These are phyloP conservation scores for Ceratocystis destructans DNA, from an alignment of 2,329 filamentous ascomycete species.

Conservation along the genomic window DNA sequence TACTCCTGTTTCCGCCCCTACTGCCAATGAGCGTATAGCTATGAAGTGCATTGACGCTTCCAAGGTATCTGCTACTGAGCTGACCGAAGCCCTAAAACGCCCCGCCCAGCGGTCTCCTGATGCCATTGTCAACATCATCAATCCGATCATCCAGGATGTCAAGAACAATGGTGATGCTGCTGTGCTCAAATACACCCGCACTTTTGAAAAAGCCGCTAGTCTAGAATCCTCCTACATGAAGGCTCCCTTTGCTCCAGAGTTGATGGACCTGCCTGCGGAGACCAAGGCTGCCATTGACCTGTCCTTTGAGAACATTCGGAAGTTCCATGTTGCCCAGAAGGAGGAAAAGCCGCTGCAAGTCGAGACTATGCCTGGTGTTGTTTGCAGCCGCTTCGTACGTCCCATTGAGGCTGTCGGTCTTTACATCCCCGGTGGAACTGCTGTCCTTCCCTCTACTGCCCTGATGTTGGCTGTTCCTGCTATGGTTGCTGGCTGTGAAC, in stretches of 20 bases:
- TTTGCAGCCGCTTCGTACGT: conserved; percentile 83
- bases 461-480: conserved; percentile 97
- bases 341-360: conserved; percentile 70
- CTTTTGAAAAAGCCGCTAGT: conserved; percentile 91
- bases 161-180: conserved; percentile 73
- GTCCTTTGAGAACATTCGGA: conserved; percentile 86
- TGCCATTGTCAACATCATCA: conserved; percentile 77
- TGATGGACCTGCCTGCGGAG: conserved; percentile 76
- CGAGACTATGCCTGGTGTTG: conserved; percentile 94
- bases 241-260: conserved; percentile 69
- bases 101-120: conserved; percentile 94
- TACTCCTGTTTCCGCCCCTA: conserved; percentile 26
- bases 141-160: conserved; percentile 82
- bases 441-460: conserved; percentile 90
- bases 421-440: conserved; percentile 91
- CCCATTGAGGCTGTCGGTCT: conserved; percentile 93
- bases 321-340: conserved; percentile 85
- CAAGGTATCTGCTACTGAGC: conserved; percentile 47
- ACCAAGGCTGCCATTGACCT: conserved; percentile 86
- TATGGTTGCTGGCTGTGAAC: conserved; percentile 92
- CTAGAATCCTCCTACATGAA: conserved; percentile 77
- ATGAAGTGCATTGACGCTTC: conserved; percentile 70
- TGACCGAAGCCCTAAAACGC: conserved; percentile 64
- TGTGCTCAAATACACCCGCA: conserved; percentile 86
- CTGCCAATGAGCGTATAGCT: conserved; percentile 46